These are phyloP conservation scores for Geotrichum armillariae DNA, from an alignment of 1,139 yeast genomes.

Conservation along the genomic window DNA sequence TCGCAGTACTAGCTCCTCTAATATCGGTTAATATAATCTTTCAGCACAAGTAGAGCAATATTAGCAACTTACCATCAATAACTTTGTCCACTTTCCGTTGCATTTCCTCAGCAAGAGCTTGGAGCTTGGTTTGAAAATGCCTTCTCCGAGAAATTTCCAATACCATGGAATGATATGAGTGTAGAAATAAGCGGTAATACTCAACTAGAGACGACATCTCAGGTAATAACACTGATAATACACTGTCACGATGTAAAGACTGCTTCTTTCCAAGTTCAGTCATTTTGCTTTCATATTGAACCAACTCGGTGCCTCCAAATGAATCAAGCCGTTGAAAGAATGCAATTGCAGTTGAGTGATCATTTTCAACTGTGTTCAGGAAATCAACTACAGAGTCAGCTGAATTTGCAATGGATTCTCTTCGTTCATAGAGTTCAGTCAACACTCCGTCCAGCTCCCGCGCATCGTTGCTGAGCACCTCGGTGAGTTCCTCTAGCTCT, in stretches of 20 bases:
- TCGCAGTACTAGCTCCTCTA: conserved; percentile 16
- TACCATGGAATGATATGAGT: conserved; percentile 51
- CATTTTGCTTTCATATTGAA: conserved; percentile 20
- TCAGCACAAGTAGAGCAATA: not conserved
- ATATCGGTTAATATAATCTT: not conserved
- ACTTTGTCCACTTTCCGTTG: conserved; percentile 41
- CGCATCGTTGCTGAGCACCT: conserved; percentile 42
- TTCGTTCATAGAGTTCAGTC: conserved; percentile 36
- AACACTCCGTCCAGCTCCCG: conserved; percentile 42
- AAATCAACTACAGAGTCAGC: conserved; percentile 29
- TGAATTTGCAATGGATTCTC: conserved; percentile 29
- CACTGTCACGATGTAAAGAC: not conserved
- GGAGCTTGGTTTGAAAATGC: conserved; percentile 43
- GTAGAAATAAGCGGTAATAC: conserved; percentile 50
- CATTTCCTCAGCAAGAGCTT: conserved; percentile 44
- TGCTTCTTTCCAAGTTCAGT: conserved; percentile 3
- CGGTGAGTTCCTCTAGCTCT: conserved; percentile 34
- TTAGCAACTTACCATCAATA: conserved; percentile 23
- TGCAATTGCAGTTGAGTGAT: conserved; percentile 24
- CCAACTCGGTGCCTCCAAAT: conserved; percentile 29
- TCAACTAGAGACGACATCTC: conserved; percentile 42
- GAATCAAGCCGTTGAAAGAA: conserved; percentile 30
- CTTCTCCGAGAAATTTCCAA: conserved; percentile 53
- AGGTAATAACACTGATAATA: conserved; percentile 24
- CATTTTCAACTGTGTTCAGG: conserved; percentile 24